Percentiles rank a stretch among this genome's conserved stretches.
phyloP scores from a whole-genome alignment of 495 filamentous ascomycete species.

The Thermochaetoides thermophila region DNA sequence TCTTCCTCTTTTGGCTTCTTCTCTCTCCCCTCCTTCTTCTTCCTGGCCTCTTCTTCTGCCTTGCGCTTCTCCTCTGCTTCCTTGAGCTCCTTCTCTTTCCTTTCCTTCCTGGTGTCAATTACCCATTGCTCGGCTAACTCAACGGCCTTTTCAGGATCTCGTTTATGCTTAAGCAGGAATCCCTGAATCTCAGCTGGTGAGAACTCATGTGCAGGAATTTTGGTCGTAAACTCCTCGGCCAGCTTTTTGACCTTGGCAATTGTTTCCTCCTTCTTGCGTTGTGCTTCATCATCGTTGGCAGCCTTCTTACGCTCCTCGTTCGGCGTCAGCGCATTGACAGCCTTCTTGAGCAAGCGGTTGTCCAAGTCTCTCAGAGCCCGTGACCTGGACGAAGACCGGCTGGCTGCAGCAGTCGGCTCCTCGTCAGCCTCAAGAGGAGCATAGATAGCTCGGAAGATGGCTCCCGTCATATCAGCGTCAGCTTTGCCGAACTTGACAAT shows the following conservation, averaged over 20 bases:
- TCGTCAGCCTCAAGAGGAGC: slow-evolving; percentile 32
- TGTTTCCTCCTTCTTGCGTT: slow-evolving; percentile 21
- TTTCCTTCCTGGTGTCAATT: slow-evolving; percentile 39
- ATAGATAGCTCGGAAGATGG: slow-evolving; percentile 35
- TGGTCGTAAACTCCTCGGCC: slow-evolving; percentile 41
- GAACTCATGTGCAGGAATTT: slow-evolving; percentile 49
- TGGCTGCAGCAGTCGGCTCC: slow-evolving; percentile 1
- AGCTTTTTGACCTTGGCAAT: slow-evolving; percentile 20
- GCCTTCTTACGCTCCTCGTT: slow-evolving; percentile 24
- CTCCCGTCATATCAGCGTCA: slow-evolving; percentile 26
- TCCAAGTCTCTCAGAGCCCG: slow-evolving; percentile 1
- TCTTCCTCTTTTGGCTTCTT: slow-evolving; percentile 15
- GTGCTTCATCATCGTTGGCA: slow-evolving; percentile 16
- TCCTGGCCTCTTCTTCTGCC: slow-evolving; percentile 19
- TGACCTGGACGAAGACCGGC: not conserved
- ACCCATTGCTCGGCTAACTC: slow-evolving; percentile 44
- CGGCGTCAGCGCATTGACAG: slow-evolving; percentile 2
- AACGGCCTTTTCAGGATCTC: slow-evolving; percentile 43
- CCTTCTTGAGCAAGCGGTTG: not conserved
- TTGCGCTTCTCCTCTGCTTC: slow-evolving; percentile 30
- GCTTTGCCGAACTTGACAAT: slow-evolving; percentile 48
- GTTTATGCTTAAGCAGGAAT: slow-evolving; percentile 54
- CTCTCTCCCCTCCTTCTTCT: slow-evolving; percentile 21
- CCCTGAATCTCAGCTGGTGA: slow-evolving; percentile 70
- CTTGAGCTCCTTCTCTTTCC: slow-evolving; percentile 38